Conservation (phyloP, 2,329 filamentous ascomycete genomes). For the Fusarium subglutinans region DNA sequence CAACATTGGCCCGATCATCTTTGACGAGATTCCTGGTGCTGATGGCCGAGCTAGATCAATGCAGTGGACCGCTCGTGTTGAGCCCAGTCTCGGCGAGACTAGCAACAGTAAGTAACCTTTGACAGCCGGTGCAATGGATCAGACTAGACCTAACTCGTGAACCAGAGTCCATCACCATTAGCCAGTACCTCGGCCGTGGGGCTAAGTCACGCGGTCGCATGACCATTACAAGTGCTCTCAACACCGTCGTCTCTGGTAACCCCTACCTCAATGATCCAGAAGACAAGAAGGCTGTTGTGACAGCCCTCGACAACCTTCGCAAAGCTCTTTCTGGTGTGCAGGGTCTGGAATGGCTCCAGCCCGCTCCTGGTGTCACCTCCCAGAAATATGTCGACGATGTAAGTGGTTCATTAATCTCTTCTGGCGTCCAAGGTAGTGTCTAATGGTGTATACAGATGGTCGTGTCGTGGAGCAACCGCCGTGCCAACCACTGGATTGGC, state of each 20-base stretch:
- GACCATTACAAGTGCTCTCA: slow-evolving; percentile 15
- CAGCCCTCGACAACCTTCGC: slow-evolving; percentile 8
- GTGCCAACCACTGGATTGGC: slow-evolving; percentile 16
- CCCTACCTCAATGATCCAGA: slow-evolving; percentile 8
- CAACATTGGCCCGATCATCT: slow-evolving; percentile 8
- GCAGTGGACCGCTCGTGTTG: slow-evolving; percentile 13
- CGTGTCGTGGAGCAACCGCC: slow-evolving; percentile 13
- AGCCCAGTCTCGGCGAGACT: slow-evolving; percentile 1
- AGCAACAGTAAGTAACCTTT: background rate
- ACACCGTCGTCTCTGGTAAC: slow-evolving; percentile 9
- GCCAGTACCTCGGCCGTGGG: slow-evolving; percentile 15
- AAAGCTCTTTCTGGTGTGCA: slow-evolving; percentile 5
- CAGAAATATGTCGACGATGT: slow-evolving; percentile 14
- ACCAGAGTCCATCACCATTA: slow-evolving; percentile 8
- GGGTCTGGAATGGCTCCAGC: slow-evolving; percentile 5
- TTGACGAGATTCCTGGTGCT: slow-evolving; percentile 10
- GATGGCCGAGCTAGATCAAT: slow-evolving; percentile 1
- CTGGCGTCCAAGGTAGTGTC: rapidly evolving
- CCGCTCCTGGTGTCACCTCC: background rate
- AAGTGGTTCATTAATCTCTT: background rate
- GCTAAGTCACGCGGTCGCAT: slow-evolving; percentile 11
- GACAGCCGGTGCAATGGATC: rapidly evolving
- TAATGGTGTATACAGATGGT: background rate
- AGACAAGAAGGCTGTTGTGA: slow-evolving; percentile 12
- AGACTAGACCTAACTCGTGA: background rate